Evolutionary conservation across 2,329 filamentous ascomycete genomes (phyloP), one percentile per base, ranked within the genome.

Genomic region (Arthroderma uncinatum): DNA sequence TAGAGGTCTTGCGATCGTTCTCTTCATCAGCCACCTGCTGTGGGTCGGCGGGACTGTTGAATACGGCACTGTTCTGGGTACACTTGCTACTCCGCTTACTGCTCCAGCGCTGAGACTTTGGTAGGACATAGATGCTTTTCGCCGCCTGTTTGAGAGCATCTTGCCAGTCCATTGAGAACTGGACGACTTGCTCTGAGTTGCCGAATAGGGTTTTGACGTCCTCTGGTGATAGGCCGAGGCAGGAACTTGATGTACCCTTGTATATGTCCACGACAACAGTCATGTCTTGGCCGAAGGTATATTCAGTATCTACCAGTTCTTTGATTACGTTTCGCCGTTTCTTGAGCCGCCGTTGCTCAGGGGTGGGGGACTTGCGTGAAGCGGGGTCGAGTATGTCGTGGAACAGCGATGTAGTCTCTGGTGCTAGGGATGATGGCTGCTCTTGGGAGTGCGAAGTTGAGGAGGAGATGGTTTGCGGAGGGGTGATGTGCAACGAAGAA

Each of bases 181-280:
- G 80, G 60, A 95, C 89, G 57, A 98, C 85, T 65, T 95, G 87
- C 64, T 93, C 87, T 2, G 87, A 91, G 67, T 98, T 98, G 61
- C 89, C 86, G 70, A 98, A 98, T 14, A 98, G 82, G 10, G 87
- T 79, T 68, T 91, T 95, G 65, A 94, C 85, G 61, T 95, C 95
- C 62, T 92, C 87, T 42, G 82, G 76, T 44, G 87, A 88, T 28
- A 96, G 80, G 61, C 89, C 83, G 7, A 89, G 83, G 57, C 87
- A 90, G 9, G 87, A 86, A 63, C 87, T 84, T 0, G 89, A 88
- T 0, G 93, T 97, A 44, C 89, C 90, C 71, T 94, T 95, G 78
- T 97, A 98, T 56, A 98, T 97, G 67, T 97, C 91, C 66, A 95
- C 89, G 1, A 95, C 86, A 55, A 98, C 92, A 69, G 91, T 95